Evolutionary conservation across 2,329 filamentous ascomycete species (phyloP).

Genomic region (Fusarium nurragi): DNA sequence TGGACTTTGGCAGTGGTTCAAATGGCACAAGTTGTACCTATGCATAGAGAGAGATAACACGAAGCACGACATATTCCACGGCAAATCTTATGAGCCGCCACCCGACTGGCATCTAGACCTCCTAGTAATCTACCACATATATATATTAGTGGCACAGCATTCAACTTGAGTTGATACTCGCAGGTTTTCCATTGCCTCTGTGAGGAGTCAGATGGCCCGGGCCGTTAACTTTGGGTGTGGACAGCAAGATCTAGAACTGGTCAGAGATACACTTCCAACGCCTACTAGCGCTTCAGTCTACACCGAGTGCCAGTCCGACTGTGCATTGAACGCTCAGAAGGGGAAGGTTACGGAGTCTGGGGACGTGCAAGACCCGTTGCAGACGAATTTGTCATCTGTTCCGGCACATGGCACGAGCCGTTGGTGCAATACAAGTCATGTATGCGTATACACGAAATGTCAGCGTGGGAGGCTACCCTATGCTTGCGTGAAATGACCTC

Average conservation of each 20-base stretch:
- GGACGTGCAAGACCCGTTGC: not conserved
- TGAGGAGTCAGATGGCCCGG: slow-evolving; percentile 30
- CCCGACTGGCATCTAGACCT: not conserved
- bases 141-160: slow-evolving; percentile 7
- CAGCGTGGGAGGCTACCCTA: slow-evolving; percentile 20
- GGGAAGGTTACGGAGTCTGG: slow-evolving; percentile 5
- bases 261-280: slow-evolving; percentile 24
- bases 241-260: slow-evolving; percentile 25
- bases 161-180: not conserved
- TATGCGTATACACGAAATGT: not conserved
- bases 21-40: not conserved
- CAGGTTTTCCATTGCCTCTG: not conserved
- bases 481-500: slow-evolving; percentile 1
- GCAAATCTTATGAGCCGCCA: not conserved
- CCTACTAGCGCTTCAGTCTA: slow-evolving; percentile 5
- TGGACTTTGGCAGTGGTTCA: not conserved
- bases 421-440: not conserved
- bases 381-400: slow-evolving; percentile 21
- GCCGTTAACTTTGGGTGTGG: slow-evolving; percentile 24
- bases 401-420: slow-evolving; percentile 14
- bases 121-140: not conserved
- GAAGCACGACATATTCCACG: not conserved
- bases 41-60: not conserved
- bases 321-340: slow-evolving; percentile 14
- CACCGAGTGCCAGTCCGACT: slow-evolving; percentile 5